phyloP scores from a whole-genome alignment of 345 rosid genomes.

The Eucalyptus decipiens region DNA sequence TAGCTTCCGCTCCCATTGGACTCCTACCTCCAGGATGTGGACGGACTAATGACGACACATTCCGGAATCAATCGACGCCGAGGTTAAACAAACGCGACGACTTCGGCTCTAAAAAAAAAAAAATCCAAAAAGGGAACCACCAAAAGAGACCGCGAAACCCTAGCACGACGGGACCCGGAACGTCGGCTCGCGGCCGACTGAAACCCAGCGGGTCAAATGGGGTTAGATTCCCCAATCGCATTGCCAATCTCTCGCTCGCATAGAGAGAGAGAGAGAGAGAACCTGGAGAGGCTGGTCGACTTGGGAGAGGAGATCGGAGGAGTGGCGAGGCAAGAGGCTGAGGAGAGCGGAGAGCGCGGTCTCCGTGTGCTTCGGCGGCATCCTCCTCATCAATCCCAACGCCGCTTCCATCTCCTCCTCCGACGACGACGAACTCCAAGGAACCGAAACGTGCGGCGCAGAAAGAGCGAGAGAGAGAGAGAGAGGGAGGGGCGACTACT shows the following conservation, averaged over 20 bases:
- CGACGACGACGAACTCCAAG: background rate
- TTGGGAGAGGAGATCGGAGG: constrained; percentile 97
- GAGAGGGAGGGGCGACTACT: background rate
- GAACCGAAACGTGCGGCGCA: background rate
- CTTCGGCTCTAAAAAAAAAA: background rate
- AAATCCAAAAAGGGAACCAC: background rate
- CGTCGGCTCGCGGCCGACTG: background rate
- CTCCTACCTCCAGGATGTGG: background rate
- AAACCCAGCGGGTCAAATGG: background rate
- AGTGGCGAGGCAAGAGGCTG: constrained; percentile 77
- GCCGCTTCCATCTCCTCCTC: constrained; percentile 66
- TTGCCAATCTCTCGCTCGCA: background rate
- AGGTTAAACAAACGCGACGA: background rate
- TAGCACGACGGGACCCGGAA: background rate
- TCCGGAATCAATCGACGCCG: background rate
- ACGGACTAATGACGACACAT: background rate
- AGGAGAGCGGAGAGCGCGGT: constrained; percentile 93
- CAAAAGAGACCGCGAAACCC: background rate
- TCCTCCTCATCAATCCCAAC: constrained; percentile 82
- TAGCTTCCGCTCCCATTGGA: background rate
- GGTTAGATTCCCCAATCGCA: background rate
- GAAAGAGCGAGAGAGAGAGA: background rate
- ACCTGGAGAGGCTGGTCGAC: constrained; percentile 98
- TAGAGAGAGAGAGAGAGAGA: background rate
- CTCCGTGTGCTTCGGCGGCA: constrained; percentile 85